Evolutionary conservation across 208 protist species (phyloP), one percentile per base, ranked within the genome.

Genomic region (Leishmania martiniquensis): DNA sequence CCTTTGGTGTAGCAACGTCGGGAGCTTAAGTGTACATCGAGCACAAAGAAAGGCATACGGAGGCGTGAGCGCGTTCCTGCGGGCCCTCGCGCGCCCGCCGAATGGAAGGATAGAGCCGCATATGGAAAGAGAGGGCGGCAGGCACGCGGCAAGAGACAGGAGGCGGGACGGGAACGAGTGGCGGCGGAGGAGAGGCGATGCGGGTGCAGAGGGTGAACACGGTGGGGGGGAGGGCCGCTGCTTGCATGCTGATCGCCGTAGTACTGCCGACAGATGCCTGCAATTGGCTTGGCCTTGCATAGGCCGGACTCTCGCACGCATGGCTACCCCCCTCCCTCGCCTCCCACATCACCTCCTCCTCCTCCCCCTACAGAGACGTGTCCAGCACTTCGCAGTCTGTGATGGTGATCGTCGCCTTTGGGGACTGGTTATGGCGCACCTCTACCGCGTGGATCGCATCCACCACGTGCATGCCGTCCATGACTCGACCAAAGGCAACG

Each of bases 401-500:
- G 62, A 98, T 97, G 34, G 82, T 71, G 37, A 98, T 92, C 1
- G 81, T 55, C 77, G 84, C 77, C 29, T 63, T 54, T 6, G 95
- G 93, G 1, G 89, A 71, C 72, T 98, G 95, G 76, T 97, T 97
- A 83, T 96, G 93, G 76, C 90, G 91, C 74, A 91, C 87, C 78
- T 89, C 86, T 52, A 91, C 83, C 7, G 59, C 82, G 76, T 97
- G 92, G 51, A 98, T 95, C 10, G 88, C 87, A 52, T 94, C 84
- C 57, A 98, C 89, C n/a, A 93, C 86, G 20, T 92, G 66, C 86
- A 95, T 93, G 55, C 97, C 97, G 78, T 98, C 93, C 34, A 98
- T 93, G 51, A 99, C 97, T n/a, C 90, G 87, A 15, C 98, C 98
- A 86, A 99, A 99, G 32, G 97, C 98, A 0, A 98, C 95, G 83